Conservation (phyloP, 2,329 filamentous ascomycete species). For the Arthroderma sp. region DNA sequence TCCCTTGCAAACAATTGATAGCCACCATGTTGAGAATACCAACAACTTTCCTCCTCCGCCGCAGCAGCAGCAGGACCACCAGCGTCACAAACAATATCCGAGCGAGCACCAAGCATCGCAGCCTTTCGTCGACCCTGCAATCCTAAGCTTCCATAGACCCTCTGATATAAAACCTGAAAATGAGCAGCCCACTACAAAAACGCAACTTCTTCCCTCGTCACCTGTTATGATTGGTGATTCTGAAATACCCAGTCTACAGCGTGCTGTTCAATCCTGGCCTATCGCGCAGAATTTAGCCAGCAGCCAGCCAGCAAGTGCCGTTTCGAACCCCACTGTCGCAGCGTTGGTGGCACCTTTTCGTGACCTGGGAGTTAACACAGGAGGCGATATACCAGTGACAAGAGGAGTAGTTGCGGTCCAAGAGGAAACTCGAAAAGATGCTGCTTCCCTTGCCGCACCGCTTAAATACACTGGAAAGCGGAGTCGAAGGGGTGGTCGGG, state of each 20-base stretch:
- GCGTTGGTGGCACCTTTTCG: constrained; percentile 34
- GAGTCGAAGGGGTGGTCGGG: constrained; percentile 34
- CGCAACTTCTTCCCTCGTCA: constrained; percentile 11
- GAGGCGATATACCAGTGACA: constrained; percentile 11
- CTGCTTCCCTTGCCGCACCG: constrained; percentile 14
- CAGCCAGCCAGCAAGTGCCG: too few relatives aligned
- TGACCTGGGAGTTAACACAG: constrained; percentile 23
- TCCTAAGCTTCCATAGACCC: constrained; percentile 49
- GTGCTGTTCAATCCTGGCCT: constrained; percentile 6
- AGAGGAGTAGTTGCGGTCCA: background rate
- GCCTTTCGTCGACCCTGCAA: constrained; percentile 67
- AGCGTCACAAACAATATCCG: constrained; percentile 8
- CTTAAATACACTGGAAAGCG: constrained; percentile 20
- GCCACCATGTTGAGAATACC: background rate
- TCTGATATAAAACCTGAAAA: constrained; percentile 16
- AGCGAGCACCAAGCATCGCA: constrained; percentile 15
- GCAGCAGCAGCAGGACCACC: constrained; percentile 1
- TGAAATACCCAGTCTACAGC: constrained; percentile 11
- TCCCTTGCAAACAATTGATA: constrained; percentile 4
- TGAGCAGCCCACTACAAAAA: constrained; percentile 4
- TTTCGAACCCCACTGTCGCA: constrained; percentile 13
- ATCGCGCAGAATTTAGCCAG: constrained; percentile 9
- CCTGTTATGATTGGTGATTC: constrained; percentile 21
- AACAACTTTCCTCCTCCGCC: constrained; percentile 9
- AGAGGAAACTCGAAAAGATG: constrained; percentile 8